Percentiles rank a stretch among this genome's conserved stretches.
These are phyloP conservation scores for Fusarium bactridioides DNA, from an alignment of 2,329 filamentous ascomycete genomes.

Conservation along the genomic window DNA sequence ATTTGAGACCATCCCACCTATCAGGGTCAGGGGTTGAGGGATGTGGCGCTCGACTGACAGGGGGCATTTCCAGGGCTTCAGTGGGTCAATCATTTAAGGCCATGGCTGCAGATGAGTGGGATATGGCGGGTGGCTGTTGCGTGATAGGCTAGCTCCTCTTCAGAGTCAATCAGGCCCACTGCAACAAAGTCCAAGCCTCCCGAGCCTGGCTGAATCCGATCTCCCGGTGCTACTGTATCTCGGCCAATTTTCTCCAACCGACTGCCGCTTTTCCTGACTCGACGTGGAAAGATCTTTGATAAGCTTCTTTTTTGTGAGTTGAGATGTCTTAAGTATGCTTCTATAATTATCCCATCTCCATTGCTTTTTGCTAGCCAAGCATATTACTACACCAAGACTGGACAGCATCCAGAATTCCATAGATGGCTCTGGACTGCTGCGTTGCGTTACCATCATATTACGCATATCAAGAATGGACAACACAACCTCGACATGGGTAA, in stretches of 20 bases:
- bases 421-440: neutral
- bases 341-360: neutral
- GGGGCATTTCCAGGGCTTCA: constrained; percentile 16
- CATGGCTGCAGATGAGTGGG: constrained; percentile 14
- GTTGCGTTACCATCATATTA: neutral
- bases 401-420: neutral
- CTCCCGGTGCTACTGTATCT: constrained; percentile 30
- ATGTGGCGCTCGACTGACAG: constrained; percentile 30
- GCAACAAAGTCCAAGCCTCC: constrained; percentile 19
- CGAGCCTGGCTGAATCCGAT: constrained; percentile 28
- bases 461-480: constrained; percentile 12
- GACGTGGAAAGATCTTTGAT: constrained; percentile 14
- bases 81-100: constrained; percentile 11
- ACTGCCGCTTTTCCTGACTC: neutral
- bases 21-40: constrained; percentile 23
- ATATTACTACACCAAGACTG: neutral
- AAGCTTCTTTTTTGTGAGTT: neutral
- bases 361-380: neutral
- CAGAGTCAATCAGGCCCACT: constrained; percentile 5
- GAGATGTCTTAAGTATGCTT: neutral
- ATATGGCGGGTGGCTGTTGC: neutral
- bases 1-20: constrained; percentile 29
- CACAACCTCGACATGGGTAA: constrained; percentile 28
- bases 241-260: constrained; percentile 21
- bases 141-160: constrained; percentile 11